Conservation (phyloP, 2,329 filamentous ascomycete genomes). For the Aaosphaeria pasadenensis region DNA sequence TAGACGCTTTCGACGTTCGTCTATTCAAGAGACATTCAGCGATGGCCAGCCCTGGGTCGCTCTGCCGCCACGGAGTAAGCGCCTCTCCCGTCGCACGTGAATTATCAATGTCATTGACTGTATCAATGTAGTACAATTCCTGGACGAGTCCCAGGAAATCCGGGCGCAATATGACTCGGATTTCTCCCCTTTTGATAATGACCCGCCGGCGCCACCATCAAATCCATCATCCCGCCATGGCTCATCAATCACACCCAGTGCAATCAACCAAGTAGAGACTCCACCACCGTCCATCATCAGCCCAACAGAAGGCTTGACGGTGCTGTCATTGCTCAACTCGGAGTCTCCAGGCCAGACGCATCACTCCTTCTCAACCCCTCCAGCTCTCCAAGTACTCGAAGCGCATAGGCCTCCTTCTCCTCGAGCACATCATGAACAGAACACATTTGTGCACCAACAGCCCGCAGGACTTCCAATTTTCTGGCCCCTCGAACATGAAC, state of each 20-base stretch:
- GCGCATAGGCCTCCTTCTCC: background rate
- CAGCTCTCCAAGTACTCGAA: background rate
- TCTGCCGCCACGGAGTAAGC: conserved; percentile 29
- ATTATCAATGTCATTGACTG: conserved; percentile 9
- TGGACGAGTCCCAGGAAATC: conserved; percentile 34
- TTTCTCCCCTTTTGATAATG: conserved; percentile 11
- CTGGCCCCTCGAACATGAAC: conserved; percentile 35
- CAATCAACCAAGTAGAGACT: conserved; percentile 12
- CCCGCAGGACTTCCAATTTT: conserved; percentile 25
- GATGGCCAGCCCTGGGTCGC: conserved; percentile 33
- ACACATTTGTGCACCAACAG: conserved; percentile 28
- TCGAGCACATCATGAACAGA: conserved; percentile 9
- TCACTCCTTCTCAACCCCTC: background rate
- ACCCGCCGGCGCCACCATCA: conserved; percentile 3
- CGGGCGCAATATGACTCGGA: conserved; percentile 27
- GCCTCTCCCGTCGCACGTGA: background rate
- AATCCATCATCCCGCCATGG: no score
- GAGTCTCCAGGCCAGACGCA: conserved; percentile 25
- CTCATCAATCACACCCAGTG: conserved; percentile 1
- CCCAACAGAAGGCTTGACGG: conserved; percentile 29
- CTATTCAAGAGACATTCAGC: conserved; percentile 30
- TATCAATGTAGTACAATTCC: conserved; percentile 28
- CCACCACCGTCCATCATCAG: conserved; percentile 15
- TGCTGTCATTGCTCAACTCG: conserved; percentile 31
- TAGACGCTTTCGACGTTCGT: conserved; percentile 33